Evolutionary conservation across 2,329 filamentous ascomycete genomes (phyloP).

Genomic region (Talaromyces islandicus): DNA sequence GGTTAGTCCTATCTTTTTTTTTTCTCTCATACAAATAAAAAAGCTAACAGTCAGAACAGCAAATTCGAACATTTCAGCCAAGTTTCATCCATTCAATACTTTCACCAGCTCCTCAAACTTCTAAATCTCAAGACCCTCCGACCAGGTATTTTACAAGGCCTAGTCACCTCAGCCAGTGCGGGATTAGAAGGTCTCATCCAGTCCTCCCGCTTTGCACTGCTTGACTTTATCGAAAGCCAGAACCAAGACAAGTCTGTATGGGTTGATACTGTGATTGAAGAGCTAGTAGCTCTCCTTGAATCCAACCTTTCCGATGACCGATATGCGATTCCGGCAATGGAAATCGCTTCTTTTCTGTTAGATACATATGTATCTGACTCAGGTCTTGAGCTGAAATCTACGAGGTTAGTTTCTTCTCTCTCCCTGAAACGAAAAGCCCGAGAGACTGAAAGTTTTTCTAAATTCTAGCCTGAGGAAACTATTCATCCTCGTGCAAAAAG

Average conservation of each 20-base stretch:
- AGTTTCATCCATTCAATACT: slow-evolving; percentile 40
- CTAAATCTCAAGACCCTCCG: slow-evolving; percentile 32
- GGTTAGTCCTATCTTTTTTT: slow-evolving; percentile 32
- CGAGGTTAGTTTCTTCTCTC: slow-evolving; percentile 20
- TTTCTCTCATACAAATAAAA: background rate
- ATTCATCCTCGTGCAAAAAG: slow-evolving; percentile 66
- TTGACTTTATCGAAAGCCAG: slow-evolving; percentile 31
- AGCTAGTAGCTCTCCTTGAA: slow-evolving; percentile 52
- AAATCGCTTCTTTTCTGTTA: slow-evolving; percentile 71
- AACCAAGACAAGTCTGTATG: slow-evolving; percentile 14
- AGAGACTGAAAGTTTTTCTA: background rate
- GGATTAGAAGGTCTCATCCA: slow-evolving; percentile 41
- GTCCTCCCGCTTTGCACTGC: slow-evolving; percentile 36
- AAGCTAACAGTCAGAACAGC: slow-evolving; percentile 17
- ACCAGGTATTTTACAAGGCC: slow-evolving; percentile 34
- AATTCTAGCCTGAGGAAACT: slow-evolving; percentile 50
- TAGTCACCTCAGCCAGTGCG: slow-evolving; percentile 39
- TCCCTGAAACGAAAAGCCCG: background rate
- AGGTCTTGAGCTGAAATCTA: slow-evolving; percentile 40
- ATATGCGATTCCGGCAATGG: slow-evolving; percentile 67
- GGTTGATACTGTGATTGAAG: slow-evolving; percentile 38
- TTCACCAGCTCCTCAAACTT: slow-evolving; percentile 34
- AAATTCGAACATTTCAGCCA: slow-evolving; percentile 40
- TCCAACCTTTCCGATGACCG: slow-evolving; percentile 57
- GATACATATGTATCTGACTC: slow-evolving; percentile 45